phyloP scores from a whole-genome alignment of 2,329 filamentous ascomycete genomes.

The Aureobasidium uvarum region DNA sequence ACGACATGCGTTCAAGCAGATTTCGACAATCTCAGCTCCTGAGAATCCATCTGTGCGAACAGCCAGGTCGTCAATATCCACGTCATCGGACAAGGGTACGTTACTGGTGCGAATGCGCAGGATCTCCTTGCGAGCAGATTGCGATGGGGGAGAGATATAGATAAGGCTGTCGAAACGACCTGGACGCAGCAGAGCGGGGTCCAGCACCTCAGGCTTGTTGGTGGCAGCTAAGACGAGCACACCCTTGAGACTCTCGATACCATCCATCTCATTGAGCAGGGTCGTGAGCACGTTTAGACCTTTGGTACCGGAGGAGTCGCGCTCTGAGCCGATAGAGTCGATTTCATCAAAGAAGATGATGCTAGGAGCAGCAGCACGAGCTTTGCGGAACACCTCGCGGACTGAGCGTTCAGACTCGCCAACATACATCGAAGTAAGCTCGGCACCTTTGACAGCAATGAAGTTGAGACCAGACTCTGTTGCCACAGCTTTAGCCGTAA shows the following conservation, averaged over 20 bases:
- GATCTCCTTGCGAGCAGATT: slow-evolving; percentile 71
- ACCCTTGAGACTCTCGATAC: slow-evolving; percentile 78
- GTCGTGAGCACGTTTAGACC: slow-evolving; percentile 85
- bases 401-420: slow-evolving; percentile 88
- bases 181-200: slow-evolving; percentile 79
- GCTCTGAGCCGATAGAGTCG: slow-evolving; percentile 70
- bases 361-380: slow-evolving; percentile 78
- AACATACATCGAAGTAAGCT: slow-evolving; percentile 95
- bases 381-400: slow-evolving; percentile 80
- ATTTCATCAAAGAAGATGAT: slow-evolving; percentile 99
- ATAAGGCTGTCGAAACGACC: slow-evolving; percentile 82
- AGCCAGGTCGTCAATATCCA: slow-evolving; percentile 66
- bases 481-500: slow-evolving; percentile 85
- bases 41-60: slow-evolving; percentile 71
- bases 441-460: slow-evolving; percentile 88
- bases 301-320: slow-evolving; percentile 47
- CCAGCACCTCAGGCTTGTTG: slow-evolving; percentile 82
- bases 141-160: slow-evolving; percentile 80
- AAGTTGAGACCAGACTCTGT: slow-evolving; percentile 92
- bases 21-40: slow-evolving; percentile 74
- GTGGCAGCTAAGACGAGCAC: slow-evolving; percentile 89
- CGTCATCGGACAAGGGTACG: slow-evolving; percentile 59
- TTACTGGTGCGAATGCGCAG: slow-evolving; percentile 65
- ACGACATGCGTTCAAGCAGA: slow-evolving; percentile 42
- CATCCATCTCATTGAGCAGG: slow-evolving; percentile 91